These are phyloP conservation scores for Fusarium citri DNA, from an alignment of 2,329 filamentous ascomycete species.

Conservation along the genomic window DNA sequence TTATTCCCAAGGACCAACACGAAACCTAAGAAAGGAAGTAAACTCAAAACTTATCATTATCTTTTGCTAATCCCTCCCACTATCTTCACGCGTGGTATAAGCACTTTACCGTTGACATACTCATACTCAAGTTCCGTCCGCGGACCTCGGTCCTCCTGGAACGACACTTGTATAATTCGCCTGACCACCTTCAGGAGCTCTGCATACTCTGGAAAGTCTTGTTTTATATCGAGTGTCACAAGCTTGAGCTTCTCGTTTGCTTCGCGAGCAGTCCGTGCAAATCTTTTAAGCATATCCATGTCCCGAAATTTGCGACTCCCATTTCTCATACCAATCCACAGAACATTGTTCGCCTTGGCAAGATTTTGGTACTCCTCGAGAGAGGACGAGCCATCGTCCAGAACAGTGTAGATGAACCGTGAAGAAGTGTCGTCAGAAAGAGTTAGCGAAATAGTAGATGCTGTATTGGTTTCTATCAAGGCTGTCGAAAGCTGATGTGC, in stretches of 20 bases:
- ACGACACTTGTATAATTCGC: conserved; percentile 10
- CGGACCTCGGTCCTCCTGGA: conserved; percentile 6
- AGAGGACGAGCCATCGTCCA: background rate
- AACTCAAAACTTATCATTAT: background rate
- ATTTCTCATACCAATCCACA: conserved; percentile 12
- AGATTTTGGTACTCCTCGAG: accelerated
- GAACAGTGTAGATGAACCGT: conserved; percentile 8
- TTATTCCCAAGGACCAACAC: background rate
- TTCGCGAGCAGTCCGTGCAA: background rate
- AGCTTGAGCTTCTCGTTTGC: background rate
- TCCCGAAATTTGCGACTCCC: accelerated
- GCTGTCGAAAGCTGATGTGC: conserved; percentile 2
- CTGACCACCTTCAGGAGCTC: conserved; percentile 8
- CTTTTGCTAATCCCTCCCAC: background rate
- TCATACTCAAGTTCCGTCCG: conserved; percentile 20
- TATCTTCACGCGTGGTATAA: background rate
- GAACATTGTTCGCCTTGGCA: accelerated
- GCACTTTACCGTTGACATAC: conserved; percentile 2
- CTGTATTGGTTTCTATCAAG: background rate
- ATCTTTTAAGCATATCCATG: background rate
- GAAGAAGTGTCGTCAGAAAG: accelerated
- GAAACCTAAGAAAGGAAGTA: background rate
- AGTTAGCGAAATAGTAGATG: background rate
- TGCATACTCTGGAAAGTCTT: background rate
- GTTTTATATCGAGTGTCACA: conserved; percentile 4